Evolutionary conservation across 2,329 filamentous ascomycete species (phyloP), one percentile per base, ranked within the genome.

Genomic region (Knoxdaviesia capensis): DNA sequence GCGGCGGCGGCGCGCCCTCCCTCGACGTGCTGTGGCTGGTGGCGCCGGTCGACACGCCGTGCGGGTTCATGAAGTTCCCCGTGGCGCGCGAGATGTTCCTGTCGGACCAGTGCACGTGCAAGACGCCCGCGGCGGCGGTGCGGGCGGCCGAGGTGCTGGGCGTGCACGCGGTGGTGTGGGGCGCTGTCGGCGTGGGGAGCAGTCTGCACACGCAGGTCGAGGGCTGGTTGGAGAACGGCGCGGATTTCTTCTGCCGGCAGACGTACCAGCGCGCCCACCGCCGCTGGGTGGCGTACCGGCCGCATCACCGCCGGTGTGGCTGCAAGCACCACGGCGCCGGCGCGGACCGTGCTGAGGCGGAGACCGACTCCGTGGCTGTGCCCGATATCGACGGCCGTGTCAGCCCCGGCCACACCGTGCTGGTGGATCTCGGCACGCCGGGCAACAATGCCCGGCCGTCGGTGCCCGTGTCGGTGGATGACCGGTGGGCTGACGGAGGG

Each of bases 11-110:
- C 0, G 48, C 46, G 10, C 56, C 54, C 0, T 59, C 59, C 1
- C 71, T 86, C 7, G 67, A 77, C 43, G 69, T 86, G 0, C 64
- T 80, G 1, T 90, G 82, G 82, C 61, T 90, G 0, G 88, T 87
- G 48, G 64, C 70, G 2, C 70, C 82, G 0, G 61, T 64, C 0
- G 77, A 90, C 42, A 90, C 84, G 0, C 69, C 77, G 0, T 81
- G 85, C 37, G 70, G 66, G 0, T 59, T 68, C 5, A 75, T 77
- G 57, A 66, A 65, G 7, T 92, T 88, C 49, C 77, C 78, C 0
- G 77, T 73, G 55, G 47, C 58, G 0, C 81, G 86, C 41, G 83
- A 92, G 55, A 56, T 90, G 0, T 90, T 90, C 46, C 57, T 88
- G 0, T 83, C 77, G 0, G 72, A 85, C 41, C 74, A 86, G 45